Percentiles rank a stretch among this genome's conserved stretches.
phyloP scores from a whole-genome alignment of 257 asterid species.

The Primulina huaijiensis region DNA sequence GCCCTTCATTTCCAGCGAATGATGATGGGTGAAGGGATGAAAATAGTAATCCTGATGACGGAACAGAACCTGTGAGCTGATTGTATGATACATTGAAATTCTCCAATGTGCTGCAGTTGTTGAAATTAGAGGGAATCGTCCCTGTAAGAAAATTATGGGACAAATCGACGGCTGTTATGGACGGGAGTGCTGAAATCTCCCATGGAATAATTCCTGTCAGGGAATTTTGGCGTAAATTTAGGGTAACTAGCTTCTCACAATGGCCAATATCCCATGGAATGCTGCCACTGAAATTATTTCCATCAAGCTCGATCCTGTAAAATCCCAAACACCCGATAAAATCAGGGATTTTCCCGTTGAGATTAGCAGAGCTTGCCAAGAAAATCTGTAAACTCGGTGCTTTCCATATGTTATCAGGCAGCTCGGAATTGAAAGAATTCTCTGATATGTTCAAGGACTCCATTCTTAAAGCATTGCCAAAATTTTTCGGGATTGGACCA shows the following conservation, averaged over 20 bases:
- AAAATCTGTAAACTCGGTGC: conserved; percentile 63
- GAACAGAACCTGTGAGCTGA: conserved; percentile 85
- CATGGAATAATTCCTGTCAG: conserved; percentile 83
- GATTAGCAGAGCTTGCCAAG: conserved; percentile 43
- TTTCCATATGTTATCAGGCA: conserved; percentile 67
- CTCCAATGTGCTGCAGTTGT: conserved; percentile 67
- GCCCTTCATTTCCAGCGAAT: conserved; percentile 72
- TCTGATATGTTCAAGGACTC: conserved; percentile 60
- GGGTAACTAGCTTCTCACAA: conserved; percentile 65
- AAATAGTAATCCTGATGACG: conserved; percentile 60
- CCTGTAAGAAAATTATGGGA: conserved; percentile 73
- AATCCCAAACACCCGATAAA: conserved; percentile 62
- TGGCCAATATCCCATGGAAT: conserved; percentile 84
- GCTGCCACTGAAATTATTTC: conserved; percentile 67
- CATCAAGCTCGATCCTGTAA: conserved; percentile 64
- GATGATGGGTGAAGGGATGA: conserved; percentile 67
- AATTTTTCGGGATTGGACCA: conserved; percentile 70
- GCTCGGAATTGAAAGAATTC: conserved; percentile 48
- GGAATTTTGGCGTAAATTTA: conserved; percentile 54
- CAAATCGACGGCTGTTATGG: conserved; percentile 70
- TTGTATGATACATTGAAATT: conserved; percentile 82
- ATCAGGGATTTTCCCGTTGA: conserved; percentile 64
- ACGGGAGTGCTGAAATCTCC: conserved; percentile 83
- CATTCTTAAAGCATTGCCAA: conserved; percentile 54
- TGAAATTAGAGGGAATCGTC: conserved; percentile 71